Percentiles rank a stretch among this genome's conserved stretches.
These are phyloP conservation scores for Exserohilum turcica DNA, from an alignment of 2,329 filamentous ascomycete genomes.

Conservation along the genomic window DNA sequence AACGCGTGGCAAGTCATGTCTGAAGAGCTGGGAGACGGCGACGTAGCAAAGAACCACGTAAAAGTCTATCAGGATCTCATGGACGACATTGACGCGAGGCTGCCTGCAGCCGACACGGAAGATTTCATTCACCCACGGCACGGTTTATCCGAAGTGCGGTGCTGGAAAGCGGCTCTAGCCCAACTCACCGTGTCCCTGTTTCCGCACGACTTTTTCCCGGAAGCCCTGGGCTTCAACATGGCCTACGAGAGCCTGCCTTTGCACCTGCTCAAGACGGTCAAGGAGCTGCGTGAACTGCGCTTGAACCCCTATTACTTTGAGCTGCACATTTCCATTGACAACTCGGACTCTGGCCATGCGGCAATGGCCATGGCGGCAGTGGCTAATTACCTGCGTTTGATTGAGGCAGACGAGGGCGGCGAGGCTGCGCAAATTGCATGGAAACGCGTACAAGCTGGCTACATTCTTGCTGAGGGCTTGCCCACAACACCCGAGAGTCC, in stretches of 20 bases:
- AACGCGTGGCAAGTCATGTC: constrained; percentile 56
- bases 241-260: constrained; percentile 54
- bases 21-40: constrained; percentile 59
- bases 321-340: constrained; percentile 60
- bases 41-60: constrained; percentile 55
- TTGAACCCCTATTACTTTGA: constrained; percentile 56
- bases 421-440: constrained; percentile 44
- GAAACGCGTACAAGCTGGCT: constrained; percentile 53
- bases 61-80: constrained; percentile 44
- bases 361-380: constrained; percentile 53
- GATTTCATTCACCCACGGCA: constrained; percentile 37
- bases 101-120: constrained; percentile 41
- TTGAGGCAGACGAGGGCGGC: constrained; percentile 33
- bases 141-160: constrained; percentile 30
- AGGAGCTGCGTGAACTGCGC: constrained; percentile 53
- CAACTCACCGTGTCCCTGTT: constrained; percentile 57
- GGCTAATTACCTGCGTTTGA: constrained; percentile 45
- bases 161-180: constrained; percentile 53
- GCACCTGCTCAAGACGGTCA: constrained; percentile 48
- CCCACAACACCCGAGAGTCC: constrained; percentile 29
- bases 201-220: constrained; percentile 56
- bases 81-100: constrained; percentile 32
- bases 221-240: constrained; percentile 59
- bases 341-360: constrained; percentile 55
- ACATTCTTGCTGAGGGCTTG: constrained; percentile 43